Evolutionary conservation across 495 filamentous ascomycete genomes (phyloP).

Genomic region (Daldinia loculata): DNA sequence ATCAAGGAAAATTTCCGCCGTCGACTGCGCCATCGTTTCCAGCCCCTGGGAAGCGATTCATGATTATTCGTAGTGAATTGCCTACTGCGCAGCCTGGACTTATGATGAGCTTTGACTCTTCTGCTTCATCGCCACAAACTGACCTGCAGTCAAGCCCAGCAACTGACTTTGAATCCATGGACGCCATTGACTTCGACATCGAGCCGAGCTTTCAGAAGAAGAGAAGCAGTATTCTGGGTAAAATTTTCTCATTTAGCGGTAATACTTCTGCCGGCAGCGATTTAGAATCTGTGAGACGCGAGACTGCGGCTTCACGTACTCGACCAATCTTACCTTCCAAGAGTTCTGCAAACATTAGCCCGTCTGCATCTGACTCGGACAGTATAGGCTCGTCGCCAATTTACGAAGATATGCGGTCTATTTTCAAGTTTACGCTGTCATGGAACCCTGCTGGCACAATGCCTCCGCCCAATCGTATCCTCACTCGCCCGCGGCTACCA

Average conservation of each 20-base stretch:
- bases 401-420: conserved; percentile 53
- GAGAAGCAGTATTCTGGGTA: conserved; percentile 74
- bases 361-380: conserved; percentile 49
- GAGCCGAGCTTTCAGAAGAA: conserved; percentile 60
- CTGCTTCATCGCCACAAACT: conserved; percentile 34
- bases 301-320: conserved; percentile 52
- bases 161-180: conserved; percentile 47
- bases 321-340: conserved; percentile 34
- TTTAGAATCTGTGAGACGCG: conserved; percentile 54
- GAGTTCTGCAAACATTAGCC: conserved; percentile 22
- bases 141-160: conserved; percentile 24
- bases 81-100: conserved; percentile 62
- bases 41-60: conserved; percentile 86
- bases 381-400: conserved; percentile 55
- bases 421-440: conserved; percentile 58
- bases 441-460: conserved; percentile 43
- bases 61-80: conserved; percentile 90
- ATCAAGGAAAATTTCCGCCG: conserved; percentile 61
- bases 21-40: conserved; percentile 87
- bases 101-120: conserved; percentile 53
- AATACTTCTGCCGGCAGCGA: conserved; percentile 46
- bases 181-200: conserved; percentile 34
- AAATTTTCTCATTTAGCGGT: conserved; percentile 66
- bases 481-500: conserved; percentile 80
- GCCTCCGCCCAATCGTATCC: conserved; percentile 52